Percentiles rank a stretch among this genome's conserved stretches.
Evolutionary conservation across 164 flowering plant species (phyloP).

Genomic region (Litsea cubeba): DNA sequence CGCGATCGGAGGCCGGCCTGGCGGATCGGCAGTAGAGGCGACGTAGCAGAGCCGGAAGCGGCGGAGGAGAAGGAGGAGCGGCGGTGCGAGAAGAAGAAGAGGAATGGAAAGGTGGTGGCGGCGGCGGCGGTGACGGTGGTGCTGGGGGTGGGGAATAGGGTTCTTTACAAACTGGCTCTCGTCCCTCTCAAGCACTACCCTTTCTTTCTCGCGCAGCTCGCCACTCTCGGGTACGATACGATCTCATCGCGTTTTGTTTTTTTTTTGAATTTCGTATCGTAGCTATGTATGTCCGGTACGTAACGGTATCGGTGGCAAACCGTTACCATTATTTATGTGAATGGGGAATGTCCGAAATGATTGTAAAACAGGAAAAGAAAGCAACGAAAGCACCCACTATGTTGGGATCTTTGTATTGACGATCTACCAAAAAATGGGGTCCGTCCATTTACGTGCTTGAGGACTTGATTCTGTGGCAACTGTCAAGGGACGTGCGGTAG

Average conservation of each 20-base stretch:
- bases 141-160: constrained; percentile 89
- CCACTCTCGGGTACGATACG: constrained; percentile 84
- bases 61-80: constrained; percentile 13
- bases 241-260: not conserved
- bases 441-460: no score
- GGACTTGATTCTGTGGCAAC: no score
- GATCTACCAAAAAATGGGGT: no score
- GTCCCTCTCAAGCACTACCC: constrained; percentile 93
- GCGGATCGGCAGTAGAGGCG: not conserved
- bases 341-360: no score
- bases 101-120: constrained; percentile 39
- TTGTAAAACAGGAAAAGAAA: no score
- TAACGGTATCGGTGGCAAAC: no score
- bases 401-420: no score
- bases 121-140: constrained; percentile 73
- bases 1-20: not conserved
- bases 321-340: no score
- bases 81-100: constrained; percentile 11
- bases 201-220: constrained; percentile 96
- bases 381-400: no score
- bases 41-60: not conserved
- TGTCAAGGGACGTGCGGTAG: no score
- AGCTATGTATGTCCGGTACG: no score
- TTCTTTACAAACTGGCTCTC: constrained; percentile 83
- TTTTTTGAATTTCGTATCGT: not conserved